Evolutionary conservation across 257 asterid species (phyloP).

Genomic region (Penstemon davidsonii): DNA sequence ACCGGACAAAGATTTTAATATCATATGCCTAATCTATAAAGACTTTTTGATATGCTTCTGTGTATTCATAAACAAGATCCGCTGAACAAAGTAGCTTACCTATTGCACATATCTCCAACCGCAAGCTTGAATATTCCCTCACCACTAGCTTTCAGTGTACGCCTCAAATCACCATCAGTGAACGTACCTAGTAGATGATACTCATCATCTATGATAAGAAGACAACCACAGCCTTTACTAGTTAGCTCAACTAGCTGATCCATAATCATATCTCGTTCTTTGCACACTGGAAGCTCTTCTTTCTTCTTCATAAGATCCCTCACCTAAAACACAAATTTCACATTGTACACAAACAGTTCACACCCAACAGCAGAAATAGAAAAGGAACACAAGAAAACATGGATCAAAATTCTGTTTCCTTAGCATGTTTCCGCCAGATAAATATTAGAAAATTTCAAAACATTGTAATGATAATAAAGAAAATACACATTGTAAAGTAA

Average conservation of each 20-base stretch:
- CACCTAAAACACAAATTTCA: slow-evolving; percentile 48
- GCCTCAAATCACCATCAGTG: slow-evolving; percentile 89
- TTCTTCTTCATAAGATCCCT: slow-evolving; percentile 88
- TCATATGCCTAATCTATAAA: neutral
- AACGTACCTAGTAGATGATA: slow-evolving; percentile 79
- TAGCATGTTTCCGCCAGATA: too few relatives aligned
- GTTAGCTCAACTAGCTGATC: slow-evolving; percentile 91
- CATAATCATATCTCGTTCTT: slow-evolving; percentile 79
- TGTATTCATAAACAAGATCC: neutral
- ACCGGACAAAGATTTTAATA: neutral
- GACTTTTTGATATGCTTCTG: neutral
- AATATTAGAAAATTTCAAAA: too few relatives aligned
- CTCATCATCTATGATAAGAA: slow-evolving; percentile 65
- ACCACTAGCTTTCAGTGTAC: slow-evolving; percentile 84
- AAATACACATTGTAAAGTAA: too few relatives aligned
- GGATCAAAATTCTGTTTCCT: too few relatives aligned
- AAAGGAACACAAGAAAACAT: too few relatives aligned
- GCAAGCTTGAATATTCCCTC: slow-evolving; percentile 90
- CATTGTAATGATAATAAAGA: too few relatives aligned
- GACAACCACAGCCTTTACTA: slow-evolving; percentile 95
- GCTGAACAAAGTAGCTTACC: slow-evolving; percentile 43
- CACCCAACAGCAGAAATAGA: neutral
- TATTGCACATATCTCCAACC: slow-evolving; percentile 91
- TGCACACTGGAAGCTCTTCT: slow-evolving; percentile 83
- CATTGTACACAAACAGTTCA: neutral